Percentiles rank a stretch among this genome's conserved stretches.
Conservation (phyloP, 208 protist species). For the Crithidia sp. region DNA sequence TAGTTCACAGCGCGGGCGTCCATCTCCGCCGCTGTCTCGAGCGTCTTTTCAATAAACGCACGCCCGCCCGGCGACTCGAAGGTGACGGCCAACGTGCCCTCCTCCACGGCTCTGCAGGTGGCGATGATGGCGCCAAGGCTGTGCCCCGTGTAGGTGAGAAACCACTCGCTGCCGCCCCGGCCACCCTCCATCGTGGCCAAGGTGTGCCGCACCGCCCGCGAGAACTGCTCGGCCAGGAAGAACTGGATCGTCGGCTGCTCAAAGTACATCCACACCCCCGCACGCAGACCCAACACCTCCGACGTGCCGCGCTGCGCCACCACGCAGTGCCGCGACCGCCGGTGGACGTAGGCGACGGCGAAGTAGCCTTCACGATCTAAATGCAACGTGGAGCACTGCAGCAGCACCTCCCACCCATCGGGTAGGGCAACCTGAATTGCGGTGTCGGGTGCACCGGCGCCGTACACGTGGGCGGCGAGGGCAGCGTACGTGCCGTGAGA, state of each 20-base stretch:
- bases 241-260: constrained; percentile 90
- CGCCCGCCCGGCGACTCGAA: constrained; percentile 89
- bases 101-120: constrained; percentile 73
- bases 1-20: constrained; percentile 78
- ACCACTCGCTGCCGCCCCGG: constrained; percentile 37
- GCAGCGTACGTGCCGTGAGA: constrained; percentile 76
- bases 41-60: constrained; percentile 71
- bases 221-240: constrained; percentile 87
- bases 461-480: constrained; percentile 80
- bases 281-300: constrained; percentile 79
- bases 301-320: constrained; percentile 89
- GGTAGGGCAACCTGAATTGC: constrained; percentile 47
- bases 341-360: constrained; percentile 85
- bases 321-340: constrained; percentile 67
- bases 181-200: constrained; percentile 32
- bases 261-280: constrained; percentile 91
- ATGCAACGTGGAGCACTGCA: constrained; percentile 62
- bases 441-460: constrained; percentile 35
- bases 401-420: constrained; percentile 71
- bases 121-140: constrained; percentile 91
- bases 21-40: constrained; percentile 17
- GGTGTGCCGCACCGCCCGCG: constrained; percentile 66
- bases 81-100: constrained; percentile 78
- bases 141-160: constrained; percentile 89
- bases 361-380: constrained; percentile 89